These are phyloP conservation scores for Penicillium aurantiogriseum DNA, from an alignment of 2,329 filamentous ascomycete species.

Conservation along the genomic window DNA sequence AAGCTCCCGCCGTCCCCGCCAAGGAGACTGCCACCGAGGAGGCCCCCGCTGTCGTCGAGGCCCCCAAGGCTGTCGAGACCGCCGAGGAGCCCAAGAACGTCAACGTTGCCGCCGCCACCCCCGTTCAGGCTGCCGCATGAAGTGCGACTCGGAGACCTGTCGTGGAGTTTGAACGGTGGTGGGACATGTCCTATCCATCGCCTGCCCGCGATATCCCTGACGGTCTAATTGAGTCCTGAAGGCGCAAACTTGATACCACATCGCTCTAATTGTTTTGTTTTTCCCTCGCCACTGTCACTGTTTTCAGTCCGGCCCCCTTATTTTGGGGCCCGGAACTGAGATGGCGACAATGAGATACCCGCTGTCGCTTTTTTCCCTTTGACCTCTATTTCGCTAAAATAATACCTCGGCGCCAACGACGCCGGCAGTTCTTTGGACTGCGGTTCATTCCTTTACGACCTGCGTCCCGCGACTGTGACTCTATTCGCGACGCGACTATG, in stretches of 20 bases:
- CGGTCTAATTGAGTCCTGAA: constrained; percentile 19
- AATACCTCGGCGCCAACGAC: constrained; percentile 14
- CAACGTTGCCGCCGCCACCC: constrained; percentile 33
- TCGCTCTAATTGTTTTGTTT: constrained; percentile 19
- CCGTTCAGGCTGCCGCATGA: constrained; percentile 47
- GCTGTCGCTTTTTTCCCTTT: constrained; percentile 22
- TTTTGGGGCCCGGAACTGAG: constrained; percentile 12
- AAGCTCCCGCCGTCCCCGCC: constrained; percentile 22
- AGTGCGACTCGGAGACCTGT: constrained; percentile 32
- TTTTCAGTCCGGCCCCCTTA: constrained; percentile 6
- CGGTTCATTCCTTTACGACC: constrained; percentile 37
- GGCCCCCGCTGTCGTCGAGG: constrained; percentile 15
- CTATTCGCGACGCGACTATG: constrained; percentile 34
- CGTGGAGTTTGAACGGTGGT: constrained; percentile 45
- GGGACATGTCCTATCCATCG: constrained; percentile 36
- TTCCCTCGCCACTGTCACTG: constrained; percentile 33
- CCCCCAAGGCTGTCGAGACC: constrained; percentile 28
- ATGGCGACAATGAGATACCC: constrained; percentile 35
- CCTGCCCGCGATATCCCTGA: constrained; percentile 23
- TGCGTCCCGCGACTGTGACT: constrained; percentile 31
- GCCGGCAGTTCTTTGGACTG: constrained; percentile 14
- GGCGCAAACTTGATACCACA: constrained; percentile 24
- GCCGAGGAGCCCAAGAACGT: constrained; percentile 37
- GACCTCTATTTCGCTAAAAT: constrained; percentile 14
- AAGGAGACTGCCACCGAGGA: constrained; percentile 27